Conservation (phyloP, 805 yeast species). For the Kazachstania psychrophila region DNA sequence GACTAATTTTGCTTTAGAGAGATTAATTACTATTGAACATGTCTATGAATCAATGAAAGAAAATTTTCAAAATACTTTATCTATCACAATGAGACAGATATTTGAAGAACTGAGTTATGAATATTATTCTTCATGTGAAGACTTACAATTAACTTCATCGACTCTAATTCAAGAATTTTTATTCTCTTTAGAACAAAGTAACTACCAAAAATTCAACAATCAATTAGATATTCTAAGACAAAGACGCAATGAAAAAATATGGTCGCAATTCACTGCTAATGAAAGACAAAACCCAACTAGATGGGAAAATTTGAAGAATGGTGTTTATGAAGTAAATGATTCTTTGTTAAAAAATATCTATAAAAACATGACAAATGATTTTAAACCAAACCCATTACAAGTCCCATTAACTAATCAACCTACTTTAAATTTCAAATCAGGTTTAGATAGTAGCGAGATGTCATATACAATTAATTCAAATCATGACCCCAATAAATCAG, state of each 20-base stretch:
- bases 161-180: conserved; percentile 16
- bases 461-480: too few species aligned
- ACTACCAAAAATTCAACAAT: conserved; percentile 12
- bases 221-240: conserved; percentile 19
- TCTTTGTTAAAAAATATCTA: conserved; percentile 15
- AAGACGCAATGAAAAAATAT: conserved; percentile 19
- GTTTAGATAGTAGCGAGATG: conserved; percentile 5
- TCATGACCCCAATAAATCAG: neutral
- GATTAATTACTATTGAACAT: conserved; percentile 14
- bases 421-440: conserved; percentile 6
- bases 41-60: conserved; percentile 13
- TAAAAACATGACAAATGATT: conserved; percentile 8
- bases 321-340: conserved; percentile 18
- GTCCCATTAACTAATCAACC: conserved; percentile 4
- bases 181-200: conserved; percentile 11
- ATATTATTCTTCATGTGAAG: conserved; percentile 17
- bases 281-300: conserved; percentile 18
- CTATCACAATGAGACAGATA: conserved; percentile 18
- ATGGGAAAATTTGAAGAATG: conserved; percentile 21
- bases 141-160: conserved; percentile 18
- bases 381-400: conserved; percentile 6
- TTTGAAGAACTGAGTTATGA: conserved; percentile 20
- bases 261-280: conserved; percentile 16
- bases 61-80: conserved; percentile 19
- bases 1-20: conserved; percentile 16